Percentiles rank a stretch among this genome's conserved stretches.
phyloP scores from a whole-genome alignment of 2,329 filamentous ascomycete species.

The Thermoascus crustaceus region DNA sequence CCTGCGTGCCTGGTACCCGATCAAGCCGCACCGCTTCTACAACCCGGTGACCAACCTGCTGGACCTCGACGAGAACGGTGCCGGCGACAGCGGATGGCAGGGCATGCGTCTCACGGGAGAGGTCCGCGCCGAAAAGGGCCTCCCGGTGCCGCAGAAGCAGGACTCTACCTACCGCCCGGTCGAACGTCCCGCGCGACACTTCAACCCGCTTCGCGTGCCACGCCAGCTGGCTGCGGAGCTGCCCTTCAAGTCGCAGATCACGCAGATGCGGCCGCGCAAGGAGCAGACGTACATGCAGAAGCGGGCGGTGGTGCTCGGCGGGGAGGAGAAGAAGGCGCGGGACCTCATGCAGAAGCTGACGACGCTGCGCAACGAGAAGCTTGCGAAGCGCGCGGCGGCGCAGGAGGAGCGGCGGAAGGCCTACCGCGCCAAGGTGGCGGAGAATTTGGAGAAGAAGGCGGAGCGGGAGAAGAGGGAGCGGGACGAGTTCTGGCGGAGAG shows the following conservation, averaged over 20 bases:
- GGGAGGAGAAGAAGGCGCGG: slow-evolving; percentile 82
- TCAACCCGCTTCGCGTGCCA: slow-evolving; percentile 56
- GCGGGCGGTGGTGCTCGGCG: slow-evolving; percentile 75
- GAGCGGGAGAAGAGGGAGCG: slow-evolving; percentile 84
- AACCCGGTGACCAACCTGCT: slow-evolving; percentile 92
- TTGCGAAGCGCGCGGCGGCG: slow-evolving; percentile 70
- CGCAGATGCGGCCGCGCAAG: slow-evolving; percentile 69
- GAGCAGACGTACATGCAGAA: slow-evolving; percentile 88
- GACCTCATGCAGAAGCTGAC: slow-evolving; percentile 89
- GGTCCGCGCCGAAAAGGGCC: slow-evolving; percentile 66
- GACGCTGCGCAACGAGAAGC: slow-evolving; percentile 82
- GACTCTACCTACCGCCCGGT: slow-evolving; percentile 75
- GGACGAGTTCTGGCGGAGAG: slow-evolving; percentile 85
- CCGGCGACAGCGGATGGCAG: slow-evolving; percentile 54
- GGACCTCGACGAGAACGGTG: slow-evolving; percentile 40
- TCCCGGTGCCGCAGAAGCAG: slow-evolving; percentile 69
- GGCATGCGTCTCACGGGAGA: slow-evolving; percentile 91
- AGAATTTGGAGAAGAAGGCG: slow-evolving; percentile 74
- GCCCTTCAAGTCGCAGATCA: slow-evolving; percentile 88
- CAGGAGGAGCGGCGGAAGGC: slow-evolving; percentile 79
- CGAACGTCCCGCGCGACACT: slow-evolving; percentile 56
- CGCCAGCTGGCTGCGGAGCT: slow-evolving; percentile 61
- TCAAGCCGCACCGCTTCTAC: slow-evolving; percentile 93
- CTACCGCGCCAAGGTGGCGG: slow-evolving; percentile 75
- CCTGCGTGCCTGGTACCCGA: slow-evolving; percentile 90